Percentiles rank a stretch among this genome's conserved stretches.
These are phyloP conservation scores for Cyberlindnera veronae DNA, from an alignment of 805 yeast genomes.

Conservation along the genomic window DNA sequence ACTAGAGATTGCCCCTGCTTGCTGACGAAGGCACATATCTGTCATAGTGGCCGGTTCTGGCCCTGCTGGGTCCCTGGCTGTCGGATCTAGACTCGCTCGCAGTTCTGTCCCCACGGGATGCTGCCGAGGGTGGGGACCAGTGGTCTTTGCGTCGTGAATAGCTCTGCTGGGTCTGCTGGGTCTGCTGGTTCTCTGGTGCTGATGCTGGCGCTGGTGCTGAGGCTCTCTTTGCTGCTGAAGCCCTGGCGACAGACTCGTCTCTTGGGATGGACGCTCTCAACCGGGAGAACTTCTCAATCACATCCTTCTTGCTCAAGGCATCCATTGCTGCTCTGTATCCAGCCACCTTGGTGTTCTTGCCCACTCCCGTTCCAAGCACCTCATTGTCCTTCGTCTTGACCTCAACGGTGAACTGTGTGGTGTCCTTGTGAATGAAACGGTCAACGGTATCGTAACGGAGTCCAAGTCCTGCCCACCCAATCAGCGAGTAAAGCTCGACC, in stretches of 20 bases:
- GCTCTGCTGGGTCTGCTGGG: too few species aligned
- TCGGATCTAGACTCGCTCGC: too few species aligned
- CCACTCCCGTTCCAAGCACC: constrained; percentile 68
- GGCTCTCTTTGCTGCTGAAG: constrained; percentile 2
- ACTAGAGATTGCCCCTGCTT: too few species aligned
- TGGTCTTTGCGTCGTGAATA: too few species aligned
- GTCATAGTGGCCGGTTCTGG: too few species aligned
- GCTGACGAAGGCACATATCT: background rate
- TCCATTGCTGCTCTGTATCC: constrained; percentile 82
- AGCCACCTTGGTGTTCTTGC: constrained; percentile 68
- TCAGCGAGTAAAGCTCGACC: constrained; percentile 66
- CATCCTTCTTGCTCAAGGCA: constrained; percentile 56
- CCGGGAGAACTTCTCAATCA: constrained; percentile 62
- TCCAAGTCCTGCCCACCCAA: constrained; percentile 69
- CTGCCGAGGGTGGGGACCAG: too few species aligned
- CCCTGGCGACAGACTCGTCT: constrained; percentile 27
- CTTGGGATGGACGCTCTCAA: constrained; percentile 53
- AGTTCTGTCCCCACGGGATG: too few species aligned
- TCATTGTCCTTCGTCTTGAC: constrained; percentile 63
- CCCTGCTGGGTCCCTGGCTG: too few species aligned
- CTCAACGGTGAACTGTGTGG: constrained; percentile 52
- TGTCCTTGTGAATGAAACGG: constrained; percentile 31
- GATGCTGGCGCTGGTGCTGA: background rate
- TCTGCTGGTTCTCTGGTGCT: background rate
- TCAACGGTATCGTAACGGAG: constrained; percentile 50